These are phyloP conservation scores for Mrakia gelida DNA, from an alignment of 768 basidiomycete genomes.

Conservation along the genomic window DNA sequence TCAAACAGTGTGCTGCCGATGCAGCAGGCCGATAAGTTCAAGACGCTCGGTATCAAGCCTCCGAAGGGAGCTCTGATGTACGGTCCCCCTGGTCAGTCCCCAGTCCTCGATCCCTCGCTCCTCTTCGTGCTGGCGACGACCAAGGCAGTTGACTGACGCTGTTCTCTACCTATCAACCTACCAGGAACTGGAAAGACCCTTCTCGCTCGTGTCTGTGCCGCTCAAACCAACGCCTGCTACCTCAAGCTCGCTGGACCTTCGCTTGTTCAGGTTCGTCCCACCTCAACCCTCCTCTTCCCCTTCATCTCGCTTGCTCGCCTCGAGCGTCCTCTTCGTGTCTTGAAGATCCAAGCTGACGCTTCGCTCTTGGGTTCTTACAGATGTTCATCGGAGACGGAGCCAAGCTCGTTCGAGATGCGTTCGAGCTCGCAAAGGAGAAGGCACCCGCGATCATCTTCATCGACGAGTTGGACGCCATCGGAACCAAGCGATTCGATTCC, in stretches of 20 bases:
- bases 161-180: neutral
- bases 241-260: conserved; percentile 96
- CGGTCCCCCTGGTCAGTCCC: conserved; percentile 79
- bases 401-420: conserved; percentile 96
- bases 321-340: neutral
- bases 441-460: conserved; percentile 99
- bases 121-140: neutral
- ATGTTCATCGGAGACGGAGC: conserved; percentile 99
- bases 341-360: neutral
- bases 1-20: conserved; percentile 71
- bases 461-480: conserved; percentile 97
- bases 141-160: neutral
- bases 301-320: neutral
- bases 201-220: conserved; percentile 94
- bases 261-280: conserved; percentile 65
- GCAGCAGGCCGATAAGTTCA: conserved; percentile 98
- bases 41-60: conserved; percentile 93
- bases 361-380: conserved; percentile 33
- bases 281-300: neutral
- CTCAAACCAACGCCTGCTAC: conserved; percentile 96
- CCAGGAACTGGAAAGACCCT: conserved; percentile 93
- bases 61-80: conserved; percentile 99
- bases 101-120: neutral
- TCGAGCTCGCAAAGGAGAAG: conserved; percentile 96
- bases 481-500: conserved; percentile 96